Evolutionary conservation across 2,329 filamentous ascomycete genomes (phyloP).

Genomic region (Arthroderma sp.): DNA sequence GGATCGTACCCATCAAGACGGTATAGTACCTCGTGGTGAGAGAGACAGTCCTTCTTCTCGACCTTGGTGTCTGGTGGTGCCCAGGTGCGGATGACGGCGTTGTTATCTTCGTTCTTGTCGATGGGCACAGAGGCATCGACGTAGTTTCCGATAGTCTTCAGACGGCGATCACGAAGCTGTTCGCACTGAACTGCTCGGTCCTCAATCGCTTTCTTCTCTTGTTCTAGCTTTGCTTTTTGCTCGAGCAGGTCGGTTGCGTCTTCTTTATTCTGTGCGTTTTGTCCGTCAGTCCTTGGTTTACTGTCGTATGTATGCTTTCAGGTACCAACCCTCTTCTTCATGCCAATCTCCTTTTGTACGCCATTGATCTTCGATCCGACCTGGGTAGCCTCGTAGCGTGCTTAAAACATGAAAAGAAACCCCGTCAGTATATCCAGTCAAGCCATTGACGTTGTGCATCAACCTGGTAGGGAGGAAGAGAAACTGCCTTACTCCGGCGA

Average conservation of each 20-base stretch:
- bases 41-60: slow-evolving; percentile 66
- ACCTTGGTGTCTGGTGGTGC: slow-evolving; percentile 60
- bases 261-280: slow-evolving; percentile 56
- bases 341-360: slow-evolving; percentile 77
- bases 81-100: slow-evolving; percentile 66
- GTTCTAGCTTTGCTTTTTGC: slow-evolving; percentile 65
- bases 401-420: slow-evolving; percentile 26
- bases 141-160: slow-evolving; percentile 76
- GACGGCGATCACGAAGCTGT: slow-evolving; percentile 58
- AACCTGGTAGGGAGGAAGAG: neutral
- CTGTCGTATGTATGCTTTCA: no score
- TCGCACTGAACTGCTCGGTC: slow-evolving; percentile 67
- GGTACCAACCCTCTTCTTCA: slow-evolving; percentile 66
- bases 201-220: slow-evolving; percentile 69
- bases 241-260: slow-evolving; percentile 67
- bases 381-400: slow-evolving; percentile 67
- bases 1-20: slow-evolving; percentile 85
- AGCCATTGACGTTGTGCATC: neutral
- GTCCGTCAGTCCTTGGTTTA: no score
- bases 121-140: slow-evolving; percentile 81
- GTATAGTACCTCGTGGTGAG: slow-evolving; percentile 87
- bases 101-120: slow-evolving; percentile 80
- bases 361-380: slow-evolving; percentile 76
- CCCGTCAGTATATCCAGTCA: neutral
- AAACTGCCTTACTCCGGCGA: slow-evolving; percentile 49